Evolutionary conservation across 257 asterid species (phyloP).

Genomic region (Marsdenia floribunda): DNA sequence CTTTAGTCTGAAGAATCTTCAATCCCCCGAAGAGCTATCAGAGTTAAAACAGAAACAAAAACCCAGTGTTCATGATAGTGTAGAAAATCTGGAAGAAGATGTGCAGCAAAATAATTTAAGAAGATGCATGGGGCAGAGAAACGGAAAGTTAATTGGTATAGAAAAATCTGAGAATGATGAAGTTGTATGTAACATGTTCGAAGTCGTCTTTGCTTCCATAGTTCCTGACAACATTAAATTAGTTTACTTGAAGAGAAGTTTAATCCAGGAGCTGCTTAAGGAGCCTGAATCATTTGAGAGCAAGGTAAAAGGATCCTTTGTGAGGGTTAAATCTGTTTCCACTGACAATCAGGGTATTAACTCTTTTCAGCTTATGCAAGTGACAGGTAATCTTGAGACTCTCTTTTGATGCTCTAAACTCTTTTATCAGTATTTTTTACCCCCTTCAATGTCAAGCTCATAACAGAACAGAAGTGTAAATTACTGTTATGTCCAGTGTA

Average conservation of each 20-base stretch:
- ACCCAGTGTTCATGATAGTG: conserved; percentile 28
- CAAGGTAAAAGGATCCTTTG: conserved; percentile 66
- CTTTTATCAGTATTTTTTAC: not conserved
- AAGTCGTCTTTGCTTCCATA: conserved; percentile 45
- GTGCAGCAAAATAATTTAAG: conserved; percentile 1
- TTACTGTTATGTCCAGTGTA: not conserved
- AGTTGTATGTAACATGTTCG: conserved; percentile 14
- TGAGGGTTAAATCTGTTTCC: conserved; percentile 43
- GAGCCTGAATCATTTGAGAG: conserved; percentile 58
- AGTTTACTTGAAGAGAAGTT: conserved; percentile 54
- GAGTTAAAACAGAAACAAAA: conserved; percentile 21
- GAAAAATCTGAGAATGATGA: conserved; percentile 20
- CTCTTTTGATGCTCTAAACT: conserved; percentile 2
- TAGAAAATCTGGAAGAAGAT: conserved; percentile 23
- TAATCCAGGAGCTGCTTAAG: conserved; percentile 47
- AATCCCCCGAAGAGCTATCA: conserved; percentile 27
- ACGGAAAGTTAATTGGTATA: conserved; percentile 24
- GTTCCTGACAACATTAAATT: conserved; percentile 57
- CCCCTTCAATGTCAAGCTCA: not conserved
- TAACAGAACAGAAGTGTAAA: too few species aligned
- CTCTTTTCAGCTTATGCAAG: conserved; percentile 57
- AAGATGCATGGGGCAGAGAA: conserved; percentile 17
- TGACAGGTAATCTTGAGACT: conserved; percentile 44
- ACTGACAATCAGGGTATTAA: conserved; percentile 26
- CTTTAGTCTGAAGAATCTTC: conserved; percentile 35